phyloP scores from a whole-genome alignment of 164 flowering plant genomes.

The Vitis labrusca region DNA sequence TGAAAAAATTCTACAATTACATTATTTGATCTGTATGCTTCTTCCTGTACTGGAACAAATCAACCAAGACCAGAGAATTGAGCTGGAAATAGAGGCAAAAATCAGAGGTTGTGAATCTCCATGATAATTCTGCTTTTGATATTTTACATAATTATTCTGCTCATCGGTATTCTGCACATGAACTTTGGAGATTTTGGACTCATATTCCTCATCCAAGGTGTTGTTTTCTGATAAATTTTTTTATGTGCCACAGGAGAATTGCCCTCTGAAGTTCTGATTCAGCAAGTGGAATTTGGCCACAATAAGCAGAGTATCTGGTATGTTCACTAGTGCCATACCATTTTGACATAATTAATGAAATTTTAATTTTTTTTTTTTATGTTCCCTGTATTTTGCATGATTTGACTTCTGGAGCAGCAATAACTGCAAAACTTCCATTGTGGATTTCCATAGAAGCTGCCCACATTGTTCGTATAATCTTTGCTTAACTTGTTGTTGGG shows the following conservation, averaged over 20 bases:
- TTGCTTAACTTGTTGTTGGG: conserved; percentile 70
- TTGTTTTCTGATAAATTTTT: conserved; percentile 12
- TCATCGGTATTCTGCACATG: conserved; percentile 2
- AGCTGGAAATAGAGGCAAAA: conserved; percentile 62
- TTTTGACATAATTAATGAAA: neutral
- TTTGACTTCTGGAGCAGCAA: conserved; percentile 43
- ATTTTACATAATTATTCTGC: neutral
- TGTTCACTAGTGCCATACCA: conserved; percentile 11
- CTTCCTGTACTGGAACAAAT: conserved; percentile 68
- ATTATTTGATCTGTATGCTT: conserved; percentile 66
- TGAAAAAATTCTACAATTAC: conserved; percentile 41
- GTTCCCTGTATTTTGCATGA: conserved; percentile 5
- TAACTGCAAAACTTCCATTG: conserved; percentile 57
- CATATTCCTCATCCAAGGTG: neutral
- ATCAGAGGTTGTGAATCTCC: conserved; percentile 39
- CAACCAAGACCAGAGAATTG: conserved; percentile 52
- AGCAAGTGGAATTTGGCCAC: conserved; percentile 32
- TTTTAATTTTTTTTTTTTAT: neutral
- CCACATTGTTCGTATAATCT: conserved; percentile 64
- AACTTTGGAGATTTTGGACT: neutral
- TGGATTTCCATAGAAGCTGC: conserved; percentile 76
- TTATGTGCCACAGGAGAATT: conserved; percentile 35
- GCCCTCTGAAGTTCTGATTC: conserved; percentile 35
- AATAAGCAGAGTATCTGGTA: conserved; percentile 53
- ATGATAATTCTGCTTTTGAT: neutral